These are phyloP conservation scores for Trichosporon asahii DNA, from an alignment of 1,284 basidiomycete genomes.

Conservation along the genomic window DNA sequence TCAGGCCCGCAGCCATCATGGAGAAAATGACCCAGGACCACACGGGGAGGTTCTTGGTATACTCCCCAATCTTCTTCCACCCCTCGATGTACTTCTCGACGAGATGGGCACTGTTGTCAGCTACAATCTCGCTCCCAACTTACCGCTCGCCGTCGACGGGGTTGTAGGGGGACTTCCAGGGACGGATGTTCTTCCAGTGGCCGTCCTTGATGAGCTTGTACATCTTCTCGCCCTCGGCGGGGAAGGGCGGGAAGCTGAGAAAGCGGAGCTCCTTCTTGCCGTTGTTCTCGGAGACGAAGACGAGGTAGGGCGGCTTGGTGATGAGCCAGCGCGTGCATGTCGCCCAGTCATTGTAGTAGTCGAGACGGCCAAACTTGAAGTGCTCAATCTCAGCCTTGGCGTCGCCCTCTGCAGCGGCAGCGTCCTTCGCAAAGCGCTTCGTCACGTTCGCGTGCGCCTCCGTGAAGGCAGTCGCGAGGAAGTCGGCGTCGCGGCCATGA, in stretches of 20 bases:
- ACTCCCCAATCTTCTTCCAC: background rate
- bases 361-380: slow-evolving; percentile 39
- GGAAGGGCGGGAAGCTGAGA: slow-evolving; percentile 27
- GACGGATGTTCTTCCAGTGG: slow-evolving; percentile 29
- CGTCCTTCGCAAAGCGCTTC: slow-evolving; percentile 18
- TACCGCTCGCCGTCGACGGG: slow-evolving; percentile 34
- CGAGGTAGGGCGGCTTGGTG: slow-evolving; percentile 41
- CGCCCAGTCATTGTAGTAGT: slow-evolving; percentile 39
- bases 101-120: slow-evolving; percentile 9
- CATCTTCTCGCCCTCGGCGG: slow-evolving; percentile 29
- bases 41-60: slow-evolving; percentile 27
- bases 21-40: slow-evolving; percentile 30
- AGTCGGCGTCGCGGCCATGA: slow-evolving; percentile 30
- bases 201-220: slow-evolving; percentile 30
- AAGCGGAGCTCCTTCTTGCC: slow-evolving; percentile 32
- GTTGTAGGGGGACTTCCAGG: slow-evolving; percentile 32
- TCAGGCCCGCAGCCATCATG: slow-evolving; percentile 28
- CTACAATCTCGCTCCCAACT: slow-evolving; percentile 9
- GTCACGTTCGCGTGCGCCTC: slow-evolving; percentile 34
- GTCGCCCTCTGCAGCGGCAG: slow-evolving; percentile 8
- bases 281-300: slow-evolving; percentile 38
- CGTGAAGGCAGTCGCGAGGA: slow-evolving; percentile 21
- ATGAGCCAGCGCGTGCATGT: slow-evolving; percentile 41
- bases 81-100: slow-evolving; percentile 11
- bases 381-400: slow-evolving; percentile 13